Percentiles rank a stretch among this genome's conserved stretches.
phyloP scores from a whole-genome alignment of 352 stramenopile genomes.

The Globisporangium cylindrosporum region DNA sequence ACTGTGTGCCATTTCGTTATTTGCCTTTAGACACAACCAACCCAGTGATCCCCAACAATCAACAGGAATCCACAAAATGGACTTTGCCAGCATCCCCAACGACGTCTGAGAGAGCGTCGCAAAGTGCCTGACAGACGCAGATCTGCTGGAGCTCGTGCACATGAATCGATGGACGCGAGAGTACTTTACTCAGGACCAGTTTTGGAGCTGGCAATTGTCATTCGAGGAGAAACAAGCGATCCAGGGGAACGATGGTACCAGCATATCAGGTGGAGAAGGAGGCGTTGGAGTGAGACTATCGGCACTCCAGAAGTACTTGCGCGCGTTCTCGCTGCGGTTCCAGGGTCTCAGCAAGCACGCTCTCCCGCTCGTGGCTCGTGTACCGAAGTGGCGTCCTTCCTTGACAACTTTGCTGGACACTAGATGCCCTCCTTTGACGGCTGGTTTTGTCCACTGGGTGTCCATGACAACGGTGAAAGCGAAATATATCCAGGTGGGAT shows the following conservation, averaged over 20 bases:
- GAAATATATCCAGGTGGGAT: background rate
- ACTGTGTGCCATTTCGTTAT: background rate
- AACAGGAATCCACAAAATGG: background rate
- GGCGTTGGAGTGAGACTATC: background rate
- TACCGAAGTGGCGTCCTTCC: background rate
- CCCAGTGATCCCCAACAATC: too few species aligned
- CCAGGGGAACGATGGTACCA: too few species aligned
- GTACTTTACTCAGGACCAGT: background rate
- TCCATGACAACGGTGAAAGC: background rate
- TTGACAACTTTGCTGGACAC: background rate
- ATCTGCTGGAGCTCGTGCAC: background rate
- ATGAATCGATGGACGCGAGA: background rate
- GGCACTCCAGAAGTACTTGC: background rate
- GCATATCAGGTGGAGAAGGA: background rate
- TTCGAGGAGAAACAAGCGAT: background rate
- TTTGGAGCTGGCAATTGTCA: background rate
- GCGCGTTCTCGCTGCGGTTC: background rate
- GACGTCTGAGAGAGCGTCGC: background rate
- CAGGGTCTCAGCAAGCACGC: background rate
- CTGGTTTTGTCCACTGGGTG: background rate
- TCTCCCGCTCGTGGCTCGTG: background rate
- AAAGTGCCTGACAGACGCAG: background rate
- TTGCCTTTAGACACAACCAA: background rate
- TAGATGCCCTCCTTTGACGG: background rate
- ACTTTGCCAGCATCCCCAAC: background rate